Percentiles rank a stretch among this genome's conserved stretches.
These are phyloP conservation scores for Russula sp. DNA, from an alignment of 768 basidiomycete genomes.

Conservation along the genomic window DNA sequence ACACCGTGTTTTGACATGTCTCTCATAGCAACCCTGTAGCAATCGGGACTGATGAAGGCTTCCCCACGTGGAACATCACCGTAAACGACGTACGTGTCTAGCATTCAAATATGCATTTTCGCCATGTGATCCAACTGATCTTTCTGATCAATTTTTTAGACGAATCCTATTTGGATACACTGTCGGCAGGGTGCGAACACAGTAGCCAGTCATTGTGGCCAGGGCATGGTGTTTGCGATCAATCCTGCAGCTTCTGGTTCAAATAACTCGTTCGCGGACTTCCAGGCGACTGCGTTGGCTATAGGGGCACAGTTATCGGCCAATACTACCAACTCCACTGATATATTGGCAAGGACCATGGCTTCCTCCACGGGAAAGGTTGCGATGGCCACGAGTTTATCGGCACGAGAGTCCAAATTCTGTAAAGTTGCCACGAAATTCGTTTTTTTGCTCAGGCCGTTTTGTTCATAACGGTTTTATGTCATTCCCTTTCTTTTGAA, in stretches of 20 bases:
- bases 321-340: neutral
- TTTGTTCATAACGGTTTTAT: too few species aligned
- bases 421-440: too few species aligned
- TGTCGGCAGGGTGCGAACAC: conserved; percentile 22
- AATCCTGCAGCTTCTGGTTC: conserved; percentile 19
- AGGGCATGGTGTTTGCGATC: conserved; percentile 29
- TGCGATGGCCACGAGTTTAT: too few species aligned
- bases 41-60: conserved; percentile 4
- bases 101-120: neutral
- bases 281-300: conserved; percentile 2
- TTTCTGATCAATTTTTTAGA: neutral
- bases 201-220: conserved; percentile 15
- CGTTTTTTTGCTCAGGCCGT: too few species aligned
- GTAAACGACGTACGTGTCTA: conserved; percentile 25
- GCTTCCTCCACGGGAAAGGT: too few species aligned
- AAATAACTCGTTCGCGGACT: conserved; percentile 2
- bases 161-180: conserved; percentile 25
- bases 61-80: conserved; percentile 20
- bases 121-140: neutral
- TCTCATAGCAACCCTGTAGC: conserved; percentile 24
- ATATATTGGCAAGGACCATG: too few species aligned
- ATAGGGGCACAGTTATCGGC: neutral
- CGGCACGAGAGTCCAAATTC: too few species aligned
- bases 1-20: neutral
- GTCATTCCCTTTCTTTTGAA: too few species aligned